phyloP scores from a whole-genome alignment of 345 rosid genomes.

The Orychophragmus violaceus region DNA sequence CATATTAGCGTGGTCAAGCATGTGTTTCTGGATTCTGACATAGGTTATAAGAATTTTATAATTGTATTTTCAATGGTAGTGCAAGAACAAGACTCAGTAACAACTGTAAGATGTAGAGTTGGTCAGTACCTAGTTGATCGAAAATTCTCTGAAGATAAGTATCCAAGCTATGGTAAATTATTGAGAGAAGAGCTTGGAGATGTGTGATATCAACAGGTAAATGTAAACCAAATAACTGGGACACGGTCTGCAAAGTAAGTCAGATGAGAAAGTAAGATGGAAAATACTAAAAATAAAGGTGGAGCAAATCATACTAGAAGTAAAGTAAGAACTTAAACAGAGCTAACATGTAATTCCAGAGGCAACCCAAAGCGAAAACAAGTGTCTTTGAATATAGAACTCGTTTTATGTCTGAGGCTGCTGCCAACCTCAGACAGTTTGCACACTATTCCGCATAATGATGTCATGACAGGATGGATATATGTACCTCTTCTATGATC shows the following conservation, averaged over 20 bases:
- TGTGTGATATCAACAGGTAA: slow-evolving; percentile 84
- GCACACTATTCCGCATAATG: not conserved
- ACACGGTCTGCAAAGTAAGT: slow-evolving; percentile 69
- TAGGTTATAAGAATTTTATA: not conserved
- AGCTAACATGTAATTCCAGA: slow-evolving; percentile 3
- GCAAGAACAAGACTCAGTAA: not conserved
- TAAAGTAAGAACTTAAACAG: not conserved
- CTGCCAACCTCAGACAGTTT: slow-evolving; percentile 1
- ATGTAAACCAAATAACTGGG: slow-evolving; percentile 82
- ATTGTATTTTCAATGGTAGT: not conserved
- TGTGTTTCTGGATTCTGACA: not conserved
- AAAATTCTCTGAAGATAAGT: slow-evolving; percentile 60
- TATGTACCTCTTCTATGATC: slow-evolving; percentile 87
- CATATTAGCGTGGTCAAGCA: slow-evolving; percentile 14
- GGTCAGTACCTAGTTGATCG: slow-evolving; percentile 63
- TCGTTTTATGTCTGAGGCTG: not conserved
- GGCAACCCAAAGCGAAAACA: not conserved
- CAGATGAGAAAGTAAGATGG: slow-evolving; percentile 9
- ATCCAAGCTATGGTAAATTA: slow-evolving; percentile 84
- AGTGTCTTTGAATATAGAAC: not conserved
- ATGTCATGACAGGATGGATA: slow-evolving; percentile 1
- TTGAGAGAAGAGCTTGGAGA: slow-evolving; percentile 90
- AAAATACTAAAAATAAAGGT: slow-evolving; percentile 2
- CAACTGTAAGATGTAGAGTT: slow-evolving; percentile 7
- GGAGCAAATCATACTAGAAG: not conserved